A percentile compares a stretch with the other conserved stretches of the same genome.
Conservation (phyloP, 306 rosid species). For the Inga leiocalycina region DNA sequence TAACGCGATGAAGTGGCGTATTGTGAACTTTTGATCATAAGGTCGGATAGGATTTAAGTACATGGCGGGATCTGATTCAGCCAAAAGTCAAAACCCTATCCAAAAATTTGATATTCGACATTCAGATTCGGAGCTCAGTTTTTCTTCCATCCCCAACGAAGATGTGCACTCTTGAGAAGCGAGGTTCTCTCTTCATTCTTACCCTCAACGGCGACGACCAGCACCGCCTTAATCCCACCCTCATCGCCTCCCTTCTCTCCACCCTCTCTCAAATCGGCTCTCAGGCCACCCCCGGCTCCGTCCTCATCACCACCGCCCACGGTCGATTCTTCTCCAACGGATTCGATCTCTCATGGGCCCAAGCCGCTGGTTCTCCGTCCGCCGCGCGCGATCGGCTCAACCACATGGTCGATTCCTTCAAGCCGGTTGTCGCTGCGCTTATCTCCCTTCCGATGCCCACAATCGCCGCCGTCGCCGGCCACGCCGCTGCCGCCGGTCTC, state of each 20-base stretch:
- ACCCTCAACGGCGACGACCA: slow-evolving; percentile 57
- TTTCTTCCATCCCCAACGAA: not conserved
- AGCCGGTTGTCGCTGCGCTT: slow-evolving; percentile 49
- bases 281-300: slow-evolving; percentile 53
- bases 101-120: too few relatives aligned
- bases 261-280: slow-evolving; percentile 44
- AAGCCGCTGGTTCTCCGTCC: slow-evolving; percentile 39
- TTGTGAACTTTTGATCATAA: too few relatives aligned
- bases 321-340: slow-evolving; percentile 77
- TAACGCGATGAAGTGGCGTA: too few relatives aligned
- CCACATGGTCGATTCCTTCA: slow-evolving; percentile 45
- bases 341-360: slow-evolving; percentile 65
- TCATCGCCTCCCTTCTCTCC: slow-evolving; percentile 49
- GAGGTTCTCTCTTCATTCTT: slow-evolving; percentile 55
- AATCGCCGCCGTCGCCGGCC: slow-evolving; percentile 60
- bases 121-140: not conserved
- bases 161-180: slow-evolving; percentile 64
- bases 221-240: slow-evolving; percentile 53
- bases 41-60: too few relatives aligned
- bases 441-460: slow-evolving; percentile 69
- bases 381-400: slow-evolving; percentile 43
- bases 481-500: slow-evolving; percentile 63
- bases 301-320: slow-evolving; percentile 62
- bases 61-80: too few relatives aligned
- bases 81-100: too few relatives aligned